Evolutionary conservation across 495 filamentous ascomycete species (phyloP), one percentile per base, ranked within the genome.

Genomic region (Penicillium bialowiezense): DNA sequence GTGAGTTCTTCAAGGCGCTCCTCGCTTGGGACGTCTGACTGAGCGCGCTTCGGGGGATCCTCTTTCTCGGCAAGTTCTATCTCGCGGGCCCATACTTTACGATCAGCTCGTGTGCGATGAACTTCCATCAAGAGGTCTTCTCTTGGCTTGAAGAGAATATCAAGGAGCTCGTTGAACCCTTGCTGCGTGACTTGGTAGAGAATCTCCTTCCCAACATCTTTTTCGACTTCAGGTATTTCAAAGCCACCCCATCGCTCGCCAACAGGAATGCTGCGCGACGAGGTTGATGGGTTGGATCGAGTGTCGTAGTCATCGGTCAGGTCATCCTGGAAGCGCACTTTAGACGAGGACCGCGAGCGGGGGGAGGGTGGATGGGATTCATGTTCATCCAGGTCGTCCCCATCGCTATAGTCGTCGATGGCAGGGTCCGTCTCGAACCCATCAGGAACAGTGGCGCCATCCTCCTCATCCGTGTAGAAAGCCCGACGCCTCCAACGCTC

Each of bases 151-250:
- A 97, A 97, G 0, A 98, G 72, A 8, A 83, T 73, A 62, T 96
- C 89, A 5, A 98, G 79, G 3, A 97, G 72, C 64, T 97, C 90
- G 59, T 97, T 96, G 65, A 96, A 86, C 1, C 87, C 90, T 59
- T 95, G 85, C 58, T 96, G 89, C 0, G 87, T 88, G 14, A 92
- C 83, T 60, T 96, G 89, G 58, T 93, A 96, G 6, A 97, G 72
- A 13, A 96, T 82, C 58, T 97, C 93, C 53, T 87, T 89, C 24
- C 90, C 90, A 7, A 87, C 81, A 59, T 96, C 90, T 54, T 73
- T 77, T 57, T 95, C 91, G 13, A 83, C 82, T 41, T 89, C 87
- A 7, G 88, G 87, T 10, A 89, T 85, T 52, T 91, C 88, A 58
- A 88, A 88, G 7, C 83, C 89, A 29, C 84, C 89, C 89, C 88